phyloP scores from a whole-genome alignment of 257 asterid species.

The Nicotiana noctiflora region DNA sequence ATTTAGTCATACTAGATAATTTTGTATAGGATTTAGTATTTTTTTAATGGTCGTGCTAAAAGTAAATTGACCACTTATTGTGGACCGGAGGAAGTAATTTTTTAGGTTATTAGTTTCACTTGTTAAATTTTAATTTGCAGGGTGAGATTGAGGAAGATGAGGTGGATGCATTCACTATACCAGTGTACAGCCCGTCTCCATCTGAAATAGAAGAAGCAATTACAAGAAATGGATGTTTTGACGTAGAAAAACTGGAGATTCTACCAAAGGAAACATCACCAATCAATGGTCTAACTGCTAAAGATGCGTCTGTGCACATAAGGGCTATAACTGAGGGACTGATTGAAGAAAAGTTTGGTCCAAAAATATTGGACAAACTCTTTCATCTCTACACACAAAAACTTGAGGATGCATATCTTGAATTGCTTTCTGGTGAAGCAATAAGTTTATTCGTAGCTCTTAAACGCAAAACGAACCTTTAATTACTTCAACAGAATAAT shows the following conservation, averaged over 20 bases:
- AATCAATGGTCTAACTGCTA: neutral
- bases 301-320: neutral
- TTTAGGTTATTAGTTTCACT: neutral
- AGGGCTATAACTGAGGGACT: conserved; percentile 4
- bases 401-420: conserved; percentile 6
- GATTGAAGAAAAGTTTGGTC: neutral
- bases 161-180: conserved; percentile 30
- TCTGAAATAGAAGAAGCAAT: conserved; percentile 16
- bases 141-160: conserved; percentile 23
- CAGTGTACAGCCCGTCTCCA: conserved; percentile 20
- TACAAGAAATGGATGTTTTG: conserved; percentile 15
- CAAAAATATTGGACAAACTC: conserved; percentile 2
- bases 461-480: neutral
- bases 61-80: no score
- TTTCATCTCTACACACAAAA: neutral
- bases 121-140: conserved; percentile 9
- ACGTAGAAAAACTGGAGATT: conserved; percentile 15
- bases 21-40: no score
- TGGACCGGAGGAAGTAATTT: no score
- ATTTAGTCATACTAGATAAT: no score
- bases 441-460: neutral
- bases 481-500: neutral
- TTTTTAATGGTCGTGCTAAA: no score
- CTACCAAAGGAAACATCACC: neutral
- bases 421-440: neutral